Conservation (phyloP, 805 yeast genomes). For the Metschnikowia picachoensis region DNA sequence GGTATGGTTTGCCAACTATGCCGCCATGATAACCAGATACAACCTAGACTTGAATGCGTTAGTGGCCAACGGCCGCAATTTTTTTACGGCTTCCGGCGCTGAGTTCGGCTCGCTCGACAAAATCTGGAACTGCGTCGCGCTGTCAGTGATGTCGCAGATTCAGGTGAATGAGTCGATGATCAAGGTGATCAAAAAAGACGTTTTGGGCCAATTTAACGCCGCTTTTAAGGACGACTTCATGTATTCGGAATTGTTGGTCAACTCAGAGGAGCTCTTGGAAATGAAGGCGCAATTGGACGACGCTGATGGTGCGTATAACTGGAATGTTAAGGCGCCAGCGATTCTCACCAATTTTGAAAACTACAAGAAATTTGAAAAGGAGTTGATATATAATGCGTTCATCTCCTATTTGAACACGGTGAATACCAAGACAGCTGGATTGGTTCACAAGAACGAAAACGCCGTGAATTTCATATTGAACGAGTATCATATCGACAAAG, state of each 20-base stretch:
- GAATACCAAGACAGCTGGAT: conserved; percentile 22
- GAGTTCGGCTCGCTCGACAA: conserved; percentile 40
- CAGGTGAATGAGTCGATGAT: conserved; percentile 48
- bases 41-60: conserved; percentile 21
- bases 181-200: conserved; percentile 47
- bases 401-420: conserved; percentile 52
- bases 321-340: conserved; percentile 78
- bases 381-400: conserved; percentile 56
- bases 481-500: conserved; percentile 34
- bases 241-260: conserved; percentile 53
- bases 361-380: conserved; percentile 60
- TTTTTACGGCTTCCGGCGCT: conserved; percentile 18
- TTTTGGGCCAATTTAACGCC: conserved; percentile 50
- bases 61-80: conserved; percentile 20
- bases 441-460: conserved; percentile 47
- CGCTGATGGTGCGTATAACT: conserved; percentile 47
- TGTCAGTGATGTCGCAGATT: conserved; percentile 47
- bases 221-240: conserved; percentile 51
- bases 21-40: conserved; percentile 19
- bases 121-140: conserved; percentile 45
- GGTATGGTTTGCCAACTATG: conserved; percentile 31
- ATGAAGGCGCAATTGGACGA: conserved; percentile 24
- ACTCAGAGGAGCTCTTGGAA: conserved; percentile 42
- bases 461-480: conserved; percentile 62
- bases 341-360: conserved; percentile 71